Percentiles rank a stretch among this genome's conserved stretches.
These are phyloP conservation scores for Penicillium mononematosum DNA, from an alignment of 495 filamentous ascomycete genomes.

Conservation along the genomic window DNA sequence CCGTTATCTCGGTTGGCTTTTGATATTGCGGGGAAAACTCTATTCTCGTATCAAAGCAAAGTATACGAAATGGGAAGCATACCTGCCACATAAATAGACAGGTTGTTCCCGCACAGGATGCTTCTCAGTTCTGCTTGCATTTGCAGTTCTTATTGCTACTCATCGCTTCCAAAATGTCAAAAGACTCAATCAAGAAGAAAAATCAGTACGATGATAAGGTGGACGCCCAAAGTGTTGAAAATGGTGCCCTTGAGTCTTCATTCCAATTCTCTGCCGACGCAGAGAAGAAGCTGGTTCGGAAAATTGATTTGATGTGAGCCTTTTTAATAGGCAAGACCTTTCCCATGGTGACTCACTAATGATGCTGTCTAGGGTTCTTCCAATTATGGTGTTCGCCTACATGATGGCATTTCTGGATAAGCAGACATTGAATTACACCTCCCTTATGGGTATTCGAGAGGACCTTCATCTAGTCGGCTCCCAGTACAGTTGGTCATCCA, in stretches of 20 bases:
- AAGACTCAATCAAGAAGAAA: neutral
- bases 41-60: neutral
- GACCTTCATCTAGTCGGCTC: constrained; percentile 48
- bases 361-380: constrained; percentile 17
- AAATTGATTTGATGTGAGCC: constrained; percentile 25
- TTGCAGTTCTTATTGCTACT: neutral
- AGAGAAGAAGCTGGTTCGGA: constrained; percentile 26
- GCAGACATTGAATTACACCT: constrained; percentile 38
- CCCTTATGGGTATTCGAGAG: constrained; percentile 42
- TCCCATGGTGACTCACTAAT: neutral
- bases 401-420: constrained; percentile 55
- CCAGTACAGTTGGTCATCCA: constrained; percentile 53
- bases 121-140: neutral
- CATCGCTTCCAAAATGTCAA: neutral
- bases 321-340: neutral
- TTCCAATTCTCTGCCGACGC: constrained; percentile 15
- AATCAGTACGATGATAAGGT: neutral
- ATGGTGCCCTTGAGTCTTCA: constrained; percentile 17
- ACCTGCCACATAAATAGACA: constrained; percentile 8
- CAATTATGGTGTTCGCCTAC: constrained; percentile 32
- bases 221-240: constrained; percentile 18
- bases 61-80: neutral
- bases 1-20: constrained; percentile 4
- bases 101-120: neutral
- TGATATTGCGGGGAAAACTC: constrained; percentile 15